Conservation (phyloP, 768 basidiomycete species). For the Tylopilus balloui region DNA sequence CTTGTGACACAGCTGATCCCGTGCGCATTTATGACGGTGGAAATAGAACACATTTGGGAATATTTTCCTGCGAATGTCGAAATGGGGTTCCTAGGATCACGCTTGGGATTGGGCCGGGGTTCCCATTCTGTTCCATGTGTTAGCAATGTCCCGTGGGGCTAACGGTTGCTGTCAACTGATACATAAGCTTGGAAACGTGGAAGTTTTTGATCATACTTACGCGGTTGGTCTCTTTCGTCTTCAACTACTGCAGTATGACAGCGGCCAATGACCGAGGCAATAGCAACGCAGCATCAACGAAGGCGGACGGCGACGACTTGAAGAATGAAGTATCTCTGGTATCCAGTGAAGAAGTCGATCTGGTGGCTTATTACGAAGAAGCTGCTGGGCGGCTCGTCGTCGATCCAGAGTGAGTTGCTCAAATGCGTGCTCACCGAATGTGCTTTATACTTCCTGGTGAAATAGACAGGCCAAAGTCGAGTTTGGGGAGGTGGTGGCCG, state of each 20-base stretch:
- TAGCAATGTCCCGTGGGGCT: no score
- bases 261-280: neutral
- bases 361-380: slow-evolving; percentile 46
- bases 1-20: no score
- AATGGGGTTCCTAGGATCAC: no score
- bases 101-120: no score
- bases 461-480: slow-evolving; percentile 44
- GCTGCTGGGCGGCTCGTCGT: slow-evolving; percentile 57
- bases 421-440: no score
- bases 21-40: no score
- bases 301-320: neutral
- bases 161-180: neutral
- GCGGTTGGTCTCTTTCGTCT: neutral
- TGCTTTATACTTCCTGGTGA: neutral
- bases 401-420: slow-evolving; percentile 49
- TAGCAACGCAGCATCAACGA: neutral
- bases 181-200: neutral
- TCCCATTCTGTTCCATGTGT: no score
- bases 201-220: neutral
- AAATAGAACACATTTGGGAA: no score
- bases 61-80: no score
- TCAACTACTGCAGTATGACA: neutral
- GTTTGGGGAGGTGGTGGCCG: slow-evolving; percentile 45
- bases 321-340: neutral
- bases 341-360: slow-evolving; percentile 26